Evolutionary conservation across 2,329 filamentous ascomycete species (phyloP), one percentile per base, ranked within the genome.

Genomic region (Aspergillus candidus): DNA sequence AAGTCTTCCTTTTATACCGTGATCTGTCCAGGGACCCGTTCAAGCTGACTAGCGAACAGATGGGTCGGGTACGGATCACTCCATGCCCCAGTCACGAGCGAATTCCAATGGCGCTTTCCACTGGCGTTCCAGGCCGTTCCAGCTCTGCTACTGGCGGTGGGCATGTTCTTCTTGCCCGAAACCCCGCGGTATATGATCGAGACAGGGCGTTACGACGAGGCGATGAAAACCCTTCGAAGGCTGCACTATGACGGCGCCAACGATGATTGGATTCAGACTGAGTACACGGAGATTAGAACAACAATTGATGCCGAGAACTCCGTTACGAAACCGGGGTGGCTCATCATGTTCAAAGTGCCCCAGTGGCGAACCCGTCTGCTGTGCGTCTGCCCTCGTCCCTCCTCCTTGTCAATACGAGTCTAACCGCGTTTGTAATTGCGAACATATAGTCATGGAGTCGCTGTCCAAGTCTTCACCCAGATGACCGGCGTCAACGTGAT

Each of bases 391-490:
- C 31, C 17, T 17, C 14, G 13, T 22, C 12, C 11, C 6, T 17
- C 15, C 6, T 29, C n/a, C 10, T 34, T 5, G 18, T 29, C 18
- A 14, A 15, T 2, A n/a, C 4, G 3, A 22, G 35, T 8, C 36
- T 38, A 12, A 38, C 18, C 14, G 33, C 4, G 32, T 22, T n/a
- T 15, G 11, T 38, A 15, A 12, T 36, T 11, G 36, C 43, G 35
- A 27, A 33, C 34, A 15, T 8, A 27, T 36, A 57, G 59, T 3
- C 77, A 83, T 48, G 82, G 78, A 15, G 76, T 76, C 34, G 63
- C 78, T 29, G 75, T 83, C 32, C 81, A 86, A 58, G 73, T 81
- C 48, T 82, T 85, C 54, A 80, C 80, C 38, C 81, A 84, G 50
- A 75, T 69, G 54, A 68, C 66, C 14, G 67, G 65, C 11, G 64